These are phyloP conservation scores for Geotrichum macrosporum DNA, from an alignment of 1,139 yeast species.

Conservation along the genomic window DNA sequence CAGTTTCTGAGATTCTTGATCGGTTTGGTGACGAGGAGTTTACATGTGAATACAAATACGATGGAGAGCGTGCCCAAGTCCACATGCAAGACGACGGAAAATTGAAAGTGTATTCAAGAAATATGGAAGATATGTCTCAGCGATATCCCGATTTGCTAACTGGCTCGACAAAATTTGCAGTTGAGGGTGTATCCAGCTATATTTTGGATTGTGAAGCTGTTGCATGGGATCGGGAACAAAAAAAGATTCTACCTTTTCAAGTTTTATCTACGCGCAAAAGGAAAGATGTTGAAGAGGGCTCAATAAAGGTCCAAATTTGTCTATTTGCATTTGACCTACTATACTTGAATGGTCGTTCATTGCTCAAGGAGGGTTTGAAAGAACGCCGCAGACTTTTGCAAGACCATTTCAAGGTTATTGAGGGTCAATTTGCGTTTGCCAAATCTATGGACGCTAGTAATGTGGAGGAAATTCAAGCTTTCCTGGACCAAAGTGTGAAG, in stretches of 20 bases:
- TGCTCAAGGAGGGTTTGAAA: conserved; percentile 61
- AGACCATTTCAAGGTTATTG: conserved; percentile 54
- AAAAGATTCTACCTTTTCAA: conserved; percentile 87
- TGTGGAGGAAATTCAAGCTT: conserved; percentile 69
- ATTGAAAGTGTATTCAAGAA: conserved; percentile 80
- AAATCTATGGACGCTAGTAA: conserved; percentile 67
- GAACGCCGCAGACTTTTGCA: conserved; percentile 65
- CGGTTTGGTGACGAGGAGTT: conserved; percentile 79
- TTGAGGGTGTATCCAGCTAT: conserved; percentile 46
- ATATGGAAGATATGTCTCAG: conserved; percentile 95
- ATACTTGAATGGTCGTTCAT: conserved; percentile 64
- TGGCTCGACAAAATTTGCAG: conserved; percentile 59
- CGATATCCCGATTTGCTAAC: conserved; percentile 86
- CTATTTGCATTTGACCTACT: conserved; percentile 86
- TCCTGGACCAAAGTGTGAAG: conserved; percentile 82
- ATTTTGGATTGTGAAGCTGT: conserved; percentile 96
- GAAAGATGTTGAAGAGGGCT: conserved; percentile 82
- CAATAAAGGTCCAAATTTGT: conserved; percentile 86
- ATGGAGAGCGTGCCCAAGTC: conserved; percentile 96
- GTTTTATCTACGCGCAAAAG: conserved; percentile 88
- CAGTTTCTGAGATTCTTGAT: conserved; percentile 84
- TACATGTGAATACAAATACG: conserved; percentile 95
- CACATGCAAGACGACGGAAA: conserved; percentile 66
- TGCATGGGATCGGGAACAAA: conserved; percentile 83
- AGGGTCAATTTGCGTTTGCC: conserved; percentile 82